Evolutionary conservation across 176 grass and related monocot species (phyloP).

Genomic region (Themeda triandra): DNA sequence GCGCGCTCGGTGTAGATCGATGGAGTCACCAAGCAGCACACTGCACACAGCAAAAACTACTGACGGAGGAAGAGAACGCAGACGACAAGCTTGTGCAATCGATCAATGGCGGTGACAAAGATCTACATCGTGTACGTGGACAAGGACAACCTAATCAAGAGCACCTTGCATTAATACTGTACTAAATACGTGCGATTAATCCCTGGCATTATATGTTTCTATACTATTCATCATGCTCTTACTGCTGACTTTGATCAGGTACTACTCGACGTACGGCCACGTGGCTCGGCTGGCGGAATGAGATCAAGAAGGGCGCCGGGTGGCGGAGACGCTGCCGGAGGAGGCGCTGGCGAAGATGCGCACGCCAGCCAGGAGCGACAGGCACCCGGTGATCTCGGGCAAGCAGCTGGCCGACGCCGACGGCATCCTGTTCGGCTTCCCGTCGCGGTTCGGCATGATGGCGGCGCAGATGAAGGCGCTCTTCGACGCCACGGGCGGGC

Average conservation of each 20-base stretch:
- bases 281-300: neutral
- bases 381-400: neutral
- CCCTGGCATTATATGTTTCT: neutral
- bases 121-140: neutral
- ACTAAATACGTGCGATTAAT: neutral
- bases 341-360: neutral
- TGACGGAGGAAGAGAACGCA: neutral
- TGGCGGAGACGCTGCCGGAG: neutral
- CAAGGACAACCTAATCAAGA: neutral
- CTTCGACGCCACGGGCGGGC: slow-evolving; percentile 33
- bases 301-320: neutral
- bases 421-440: slow-evolving; percentile 47
- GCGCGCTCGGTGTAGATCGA: neutral
- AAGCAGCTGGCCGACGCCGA: slow-evolving; percentile 34
- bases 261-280: neutral
- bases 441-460: slow-evolving; percentile 50
- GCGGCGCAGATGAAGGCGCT: slow-evolving; percentile 44
- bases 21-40: neutral
- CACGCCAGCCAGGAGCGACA: neutral
- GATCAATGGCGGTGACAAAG: neutral
- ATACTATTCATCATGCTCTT: neutral
- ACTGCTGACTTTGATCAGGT: neutral
- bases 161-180: neutral
- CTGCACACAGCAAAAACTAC: neutral
- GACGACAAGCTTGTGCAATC: neutral